Evolutionary conservation across 768 basidiomycete species (phyloP), one percentile per base, ranked within the genome.

Genomic region (Mycena galericulata): DNA sequence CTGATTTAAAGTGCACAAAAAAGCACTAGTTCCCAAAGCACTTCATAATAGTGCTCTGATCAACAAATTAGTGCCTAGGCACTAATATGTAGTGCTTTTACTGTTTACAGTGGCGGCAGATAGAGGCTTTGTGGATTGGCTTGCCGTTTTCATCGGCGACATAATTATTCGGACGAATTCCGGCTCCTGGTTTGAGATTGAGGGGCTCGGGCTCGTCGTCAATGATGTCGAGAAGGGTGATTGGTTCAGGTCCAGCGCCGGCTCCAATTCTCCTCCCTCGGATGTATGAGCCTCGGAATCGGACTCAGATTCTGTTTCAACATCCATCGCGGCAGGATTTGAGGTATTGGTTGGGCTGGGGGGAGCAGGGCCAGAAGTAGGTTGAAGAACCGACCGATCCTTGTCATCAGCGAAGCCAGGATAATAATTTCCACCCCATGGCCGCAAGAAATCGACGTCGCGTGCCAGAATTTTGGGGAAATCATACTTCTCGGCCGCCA

Each of bases 211-310:
- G 60, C 15, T 77, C 77, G 24, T 77, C 79, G 3, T n/a, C n/a
- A n/a, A 79, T 70, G 7, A 79, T 51, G 20, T 74, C 74, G 53
- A 78, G 77, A 7, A 79, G 72, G 15, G 41, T 58, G 15, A 58
- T 58, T 3, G 56, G 67, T 72, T 41, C 65, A 50, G 40, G 56
- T 20, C n/a, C 9, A 38, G 9, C 17, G 38, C 10, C 17, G 18
- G 27, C 38, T 4, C n/a, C n/a, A n/a, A n/a, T n/a, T n/a, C n/a
- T n/a, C n/a, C n/a, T n/a, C n/a, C n/a, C n/a, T n/a, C n/a, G n/a
- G n/a, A n/a, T n/a, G n/a, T n/a, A n/a, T n/a, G n/a, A n/a, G n/a
- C n/a, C n/a, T n/a, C n/a, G n/a, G n/a, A n/a, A n/a, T n/a, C n/a
- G n/a, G n/a, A n/a, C n/a, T n/a, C n/a, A n/a, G n/a, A n/a, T n/a